phyloP scores from a whole-genome alignment of 2,329 filamentous ascomycete species.

The Scopulariopsis brevicaulis region DNA sequence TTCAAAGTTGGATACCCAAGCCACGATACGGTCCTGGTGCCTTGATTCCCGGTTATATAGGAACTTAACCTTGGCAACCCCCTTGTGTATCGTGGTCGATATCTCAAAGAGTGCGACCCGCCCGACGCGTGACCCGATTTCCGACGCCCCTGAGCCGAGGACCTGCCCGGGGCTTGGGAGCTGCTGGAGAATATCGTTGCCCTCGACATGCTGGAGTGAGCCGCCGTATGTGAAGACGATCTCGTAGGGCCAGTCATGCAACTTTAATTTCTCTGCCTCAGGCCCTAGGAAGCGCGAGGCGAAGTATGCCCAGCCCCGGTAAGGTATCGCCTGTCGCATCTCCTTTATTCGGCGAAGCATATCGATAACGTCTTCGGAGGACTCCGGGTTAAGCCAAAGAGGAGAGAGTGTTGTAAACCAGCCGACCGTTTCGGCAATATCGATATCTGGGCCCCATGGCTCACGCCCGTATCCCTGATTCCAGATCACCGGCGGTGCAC shows the following conservation, averaged over 20 bases:
- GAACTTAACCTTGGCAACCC: slow-evolving; percentile 30
- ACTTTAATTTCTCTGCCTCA: slow-evolving; percentile 10
- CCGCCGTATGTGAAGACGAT: slow-evolving; percentile 47
- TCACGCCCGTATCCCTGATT: slow-evolving; percentile 38
- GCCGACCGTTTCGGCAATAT: slow-evolving; percentile 45
- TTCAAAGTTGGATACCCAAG: slow-evolving; percentile 37
- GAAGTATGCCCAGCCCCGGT: slow-evolving; percentile 38
- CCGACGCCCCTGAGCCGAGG: slow-evolving; percentile 24
- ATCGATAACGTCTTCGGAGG: slow-evolving; percentile 35
- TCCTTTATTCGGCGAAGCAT: slow-evolving; percentile 43
- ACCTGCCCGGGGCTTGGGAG: slow-evolving; percentile 26
- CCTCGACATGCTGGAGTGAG: slow-evolving; percentile 32
- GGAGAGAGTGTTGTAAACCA: slow-evolving; percentile 50
- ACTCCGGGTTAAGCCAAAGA: slow-evolving; percentile 29
- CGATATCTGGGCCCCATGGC: slow-evolving; percentile 25
- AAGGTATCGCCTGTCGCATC: slow-evolving; percentile 27
- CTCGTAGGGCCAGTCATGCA: slow-evolving; percentile 38
- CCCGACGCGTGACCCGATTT: slow-evolving; percentile 32
- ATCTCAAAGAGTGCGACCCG: slow-evolving; percentile 40
- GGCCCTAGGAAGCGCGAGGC: slow-evolving; percentile 27
- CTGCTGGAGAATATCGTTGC: slow-evolving; percentile 37
- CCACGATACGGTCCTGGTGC: slow-evolving; percentile 28
- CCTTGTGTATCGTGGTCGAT: slow-evolving; percentile 31
- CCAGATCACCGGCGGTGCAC: slow-evolving; percentile 38
- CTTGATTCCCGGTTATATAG: slow-evolving; percentile 29